Evolutionary conservation across 306 rosid species (phyloP).

Genomic region (Mimosa bimucronata): DNA sequence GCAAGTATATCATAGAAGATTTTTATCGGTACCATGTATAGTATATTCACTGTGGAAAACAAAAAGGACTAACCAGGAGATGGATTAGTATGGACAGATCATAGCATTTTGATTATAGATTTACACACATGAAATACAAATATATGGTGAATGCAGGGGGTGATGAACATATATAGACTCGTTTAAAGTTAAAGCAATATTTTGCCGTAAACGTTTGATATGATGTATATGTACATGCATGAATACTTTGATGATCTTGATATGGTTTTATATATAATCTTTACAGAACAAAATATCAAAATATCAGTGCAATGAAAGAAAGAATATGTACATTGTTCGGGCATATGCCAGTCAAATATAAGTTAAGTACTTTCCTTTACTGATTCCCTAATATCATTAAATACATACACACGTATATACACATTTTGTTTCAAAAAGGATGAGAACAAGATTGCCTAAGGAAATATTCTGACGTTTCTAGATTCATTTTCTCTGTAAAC

Average conservation of each 20-base stretch:
- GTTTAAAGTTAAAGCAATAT: neutral
- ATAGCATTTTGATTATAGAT: neutral
- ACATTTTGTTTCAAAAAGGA: neutral
- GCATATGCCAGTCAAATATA: neutral
- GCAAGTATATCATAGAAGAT: neutral
- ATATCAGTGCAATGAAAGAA: neutral
- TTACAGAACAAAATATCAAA: neutral
- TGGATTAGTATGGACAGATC: neutral
- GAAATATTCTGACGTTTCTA: neutral
- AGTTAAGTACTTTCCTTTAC: neutral
- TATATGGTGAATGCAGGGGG: neutral
- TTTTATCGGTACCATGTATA: neutral
- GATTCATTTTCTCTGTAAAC: neutral
- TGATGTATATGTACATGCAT: neutral
- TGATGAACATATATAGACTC: neutral
- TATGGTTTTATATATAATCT: neutral
- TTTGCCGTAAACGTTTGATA: neutral
- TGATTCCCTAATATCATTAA: neutral
- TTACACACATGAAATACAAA: neutral
- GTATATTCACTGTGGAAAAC: neutral
- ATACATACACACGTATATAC: neutral
- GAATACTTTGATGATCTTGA: conserved; percentile 5
- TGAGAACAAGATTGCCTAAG: neutral
- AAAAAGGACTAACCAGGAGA: neutral
- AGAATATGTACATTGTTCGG: neutral